Evolutionary conservation across 176 grass and related monocot species (phyloP).

Genomic region (Rhynchospora breviuscula): DNA sequence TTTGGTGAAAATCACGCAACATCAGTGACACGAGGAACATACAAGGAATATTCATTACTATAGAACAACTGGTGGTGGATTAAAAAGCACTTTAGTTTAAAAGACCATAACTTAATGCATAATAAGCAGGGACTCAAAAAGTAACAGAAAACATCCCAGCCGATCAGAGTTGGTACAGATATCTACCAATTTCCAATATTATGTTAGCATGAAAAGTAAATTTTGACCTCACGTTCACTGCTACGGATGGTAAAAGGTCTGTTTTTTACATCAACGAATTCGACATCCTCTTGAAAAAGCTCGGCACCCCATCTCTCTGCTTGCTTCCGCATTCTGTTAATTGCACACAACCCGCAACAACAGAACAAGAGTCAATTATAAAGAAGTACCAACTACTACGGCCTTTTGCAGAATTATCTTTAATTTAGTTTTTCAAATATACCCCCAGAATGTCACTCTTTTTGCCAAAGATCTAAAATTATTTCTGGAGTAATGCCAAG

Average conservation of each 20-base stretch:
- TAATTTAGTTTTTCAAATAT: neutral
- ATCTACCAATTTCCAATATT: neutral
- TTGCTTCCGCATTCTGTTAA: constrained; percentile 72
- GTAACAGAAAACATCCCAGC: neutral
- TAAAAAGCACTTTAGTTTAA: neutral
- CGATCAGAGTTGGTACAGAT: neutral
- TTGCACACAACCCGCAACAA: constrained; percentile 11
- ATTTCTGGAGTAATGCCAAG: neutral
- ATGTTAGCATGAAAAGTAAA: neutral
- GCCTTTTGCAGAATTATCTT: neutral
- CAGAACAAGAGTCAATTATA: neutral
- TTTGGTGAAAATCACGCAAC: neutral
- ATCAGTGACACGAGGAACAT: neutral
- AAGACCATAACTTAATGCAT: neutral
- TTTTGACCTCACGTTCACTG: constrained; percentile 66
- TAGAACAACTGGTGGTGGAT: neutral
- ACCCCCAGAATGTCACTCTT: neutral
- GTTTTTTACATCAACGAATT: constrained; percentile 74
- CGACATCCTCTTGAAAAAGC: constrained; percentile 93
- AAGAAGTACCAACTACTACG: neutral
- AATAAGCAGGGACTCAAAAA: neutral
- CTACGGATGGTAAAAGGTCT: constrained; percentile 75
- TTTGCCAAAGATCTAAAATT: neutral
- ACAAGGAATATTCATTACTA: neutral
- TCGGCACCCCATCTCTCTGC: constrained; percentile 90